Evolutionary conservation across 139 green algal species (phyloP).

Genomic region (Desmodesmus armatus): DNA sequence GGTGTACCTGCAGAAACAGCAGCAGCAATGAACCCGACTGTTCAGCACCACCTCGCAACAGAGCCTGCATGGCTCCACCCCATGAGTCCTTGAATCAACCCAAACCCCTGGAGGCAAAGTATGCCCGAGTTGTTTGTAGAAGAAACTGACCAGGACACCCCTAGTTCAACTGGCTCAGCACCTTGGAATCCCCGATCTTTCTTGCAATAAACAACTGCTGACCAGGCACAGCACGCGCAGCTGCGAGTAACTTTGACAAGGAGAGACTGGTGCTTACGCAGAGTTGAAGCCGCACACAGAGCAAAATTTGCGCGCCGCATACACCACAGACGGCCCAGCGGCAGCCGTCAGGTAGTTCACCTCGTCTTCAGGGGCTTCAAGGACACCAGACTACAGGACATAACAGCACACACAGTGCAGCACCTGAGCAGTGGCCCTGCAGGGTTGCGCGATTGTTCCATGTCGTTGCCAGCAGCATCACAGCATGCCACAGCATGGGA

Average conservation of each 20-base stretch:
- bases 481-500: neutral
- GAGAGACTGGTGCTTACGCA: constrained; percentile 51
- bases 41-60: no score
- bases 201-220: no score
- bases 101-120: no score
- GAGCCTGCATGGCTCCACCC: no score
- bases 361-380: constrained; percentile 51
- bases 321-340: constrained; percentile 55
- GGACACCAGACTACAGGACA: constrained; percentile 61
- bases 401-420: constrained; percentile 48
- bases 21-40: no score
- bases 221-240: no score
- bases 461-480: neutral
- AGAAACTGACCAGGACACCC: no score
- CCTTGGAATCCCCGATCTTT: no score
- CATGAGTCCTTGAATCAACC: no score
- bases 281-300: constrained; percentile 71
- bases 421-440: constrained; percentile 5
- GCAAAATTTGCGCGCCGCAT: constrained; percentile 77
- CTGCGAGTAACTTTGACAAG: no score
- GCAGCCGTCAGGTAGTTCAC: constrained; percentile 78
- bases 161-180: no score
- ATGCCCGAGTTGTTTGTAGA: no score
- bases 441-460: neutral
- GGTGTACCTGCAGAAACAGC: constrained; percentile 66